phyloP scores from a whole-genome alignment of 495 filamentous ascomycete species.

The Evansstolkia leycettana region DNA sequence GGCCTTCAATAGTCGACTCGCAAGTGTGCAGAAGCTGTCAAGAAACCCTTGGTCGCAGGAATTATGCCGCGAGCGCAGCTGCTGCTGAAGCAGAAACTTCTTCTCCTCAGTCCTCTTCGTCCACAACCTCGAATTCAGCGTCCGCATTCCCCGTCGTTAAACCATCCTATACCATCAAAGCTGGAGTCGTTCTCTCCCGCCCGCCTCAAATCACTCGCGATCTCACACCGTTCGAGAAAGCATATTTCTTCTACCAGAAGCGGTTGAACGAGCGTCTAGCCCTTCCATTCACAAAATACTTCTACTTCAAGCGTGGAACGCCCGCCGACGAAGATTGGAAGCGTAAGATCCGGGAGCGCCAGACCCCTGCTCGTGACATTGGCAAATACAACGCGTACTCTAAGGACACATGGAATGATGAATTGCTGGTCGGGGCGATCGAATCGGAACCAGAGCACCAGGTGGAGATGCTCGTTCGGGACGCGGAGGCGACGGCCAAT shows the following conservation, averaged over 20 bases:
- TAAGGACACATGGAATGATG: constrained; percentile 80
- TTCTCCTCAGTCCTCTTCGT: constrained; percentile 10
- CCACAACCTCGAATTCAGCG: constrained; percentile 13
- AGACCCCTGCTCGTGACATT: constrained; percentile 68
- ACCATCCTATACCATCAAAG: constrained; percentile 53
- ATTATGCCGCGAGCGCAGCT: constrained; percentile 31
- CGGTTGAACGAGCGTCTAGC: constrained; percentile 88
- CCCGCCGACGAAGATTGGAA: constrained; percentile 82
- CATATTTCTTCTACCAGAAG: constrained; percentile 93
- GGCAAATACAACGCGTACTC: constrained; percentile 77
- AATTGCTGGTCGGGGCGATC: constrained; percentile 61
- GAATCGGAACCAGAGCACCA: constrained; percentile 47
- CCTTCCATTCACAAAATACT: constrained; percentile 79
- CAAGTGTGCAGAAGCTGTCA: constrained; percentile 41
- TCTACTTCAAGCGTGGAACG: constrained; percentile 92
- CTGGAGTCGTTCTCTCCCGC: constrained; percentile 75
- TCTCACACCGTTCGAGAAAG: constrained; percentile 76
- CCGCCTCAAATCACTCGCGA: constrained; percentile 77
- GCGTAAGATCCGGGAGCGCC: constrained; percentile 63
- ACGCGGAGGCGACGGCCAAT: constrained; percentile 59
- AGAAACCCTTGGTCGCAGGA: constrained; percentile 32
- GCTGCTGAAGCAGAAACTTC: constrained; percentile 20
- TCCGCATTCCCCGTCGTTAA: constrained; percentile 23
- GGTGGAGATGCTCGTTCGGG: constrained; percentile 55
- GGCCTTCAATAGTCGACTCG: constrained; percentile 29